Percentiles rank a stretch among this genome's conserved stretches.
Evolutionary conservation across 2,329 filamentous ascomycete genomes (phyloP).

Genomic region (Arthrobotrys conoides): DNA sequence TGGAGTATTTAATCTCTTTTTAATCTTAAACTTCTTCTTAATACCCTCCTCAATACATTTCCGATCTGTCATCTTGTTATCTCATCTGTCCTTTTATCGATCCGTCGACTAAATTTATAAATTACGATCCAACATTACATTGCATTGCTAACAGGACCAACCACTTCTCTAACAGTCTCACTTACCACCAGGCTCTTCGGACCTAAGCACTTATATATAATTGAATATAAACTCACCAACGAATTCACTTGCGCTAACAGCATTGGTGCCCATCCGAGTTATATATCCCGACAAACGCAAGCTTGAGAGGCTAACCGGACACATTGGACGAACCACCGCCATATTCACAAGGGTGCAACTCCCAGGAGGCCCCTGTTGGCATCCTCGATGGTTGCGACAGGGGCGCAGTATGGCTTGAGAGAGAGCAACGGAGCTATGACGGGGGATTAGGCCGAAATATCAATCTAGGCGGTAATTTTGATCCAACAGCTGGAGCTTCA

Average conservation of each 20-base stretch:
- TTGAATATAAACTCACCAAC: conserved; percentile 18
- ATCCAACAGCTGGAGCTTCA: conserved; percentile 10
- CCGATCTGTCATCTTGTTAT: background rate
- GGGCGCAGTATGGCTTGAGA: conserved; percentile 4
- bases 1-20: background rate
- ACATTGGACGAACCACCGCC: conserved; percentile 42
- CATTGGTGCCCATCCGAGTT: background rate
- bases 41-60: background rate
- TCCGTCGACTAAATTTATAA: background rate
- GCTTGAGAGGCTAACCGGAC: background rate
- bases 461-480: background rate
- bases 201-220: background rate
- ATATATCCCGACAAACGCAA: background rate
- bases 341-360: conserved; percentile 16
- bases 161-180: background rate
- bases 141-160: background rate
- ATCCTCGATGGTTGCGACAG: conserved; percentile 1
- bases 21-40: no score
- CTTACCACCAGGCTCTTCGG: background rate
- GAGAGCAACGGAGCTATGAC: background rate
- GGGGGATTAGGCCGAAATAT: background rate
- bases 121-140: conserved; percentile 41
- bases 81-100: background rate
- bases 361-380: conserved; percentile 31
- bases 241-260: background rate